A percentile compares a stretch with the other conserved stretches of the same genome.
phyloP scores from a whole-genome alignment of 495 filamentous ascomycete genomes.

The Rhizodiscina lignyota region DNA sequence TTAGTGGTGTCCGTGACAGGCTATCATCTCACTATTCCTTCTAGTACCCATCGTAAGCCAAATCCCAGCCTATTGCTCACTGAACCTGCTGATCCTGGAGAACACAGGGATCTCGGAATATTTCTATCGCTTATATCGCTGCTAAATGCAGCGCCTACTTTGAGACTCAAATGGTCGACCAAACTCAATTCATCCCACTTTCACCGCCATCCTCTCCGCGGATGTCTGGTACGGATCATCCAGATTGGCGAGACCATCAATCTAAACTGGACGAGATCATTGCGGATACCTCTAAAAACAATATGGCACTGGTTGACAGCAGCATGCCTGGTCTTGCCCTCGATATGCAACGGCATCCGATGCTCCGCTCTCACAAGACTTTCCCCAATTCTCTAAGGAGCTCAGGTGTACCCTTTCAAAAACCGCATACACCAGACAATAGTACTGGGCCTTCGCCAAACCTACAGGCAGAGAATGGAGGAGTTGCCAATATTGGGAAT shows the following conservation, averaged over 20 bases:
- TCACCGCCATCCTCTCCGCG: constrained; percentile 15
- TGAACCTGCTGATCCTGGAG: too few relatives aligned
- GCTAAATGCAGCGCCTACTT: too few relatives aligned
- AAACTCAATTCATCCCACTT: constrained; percentile 17
- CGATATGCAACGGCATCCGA: constrained; percentile 11
- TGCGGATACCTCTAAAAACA: constrained; percentile 9
- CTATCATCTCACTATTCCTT: too few relatives aligned
- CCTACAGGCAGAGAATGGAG: constrained; percentile 5
- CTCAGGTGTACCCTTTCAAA: constrained; percentile 11
- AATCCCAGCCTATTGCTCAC: constrained; percentile 4
- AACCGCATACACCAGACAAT: constrained; percentile 1
- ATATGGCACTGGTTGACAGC: constrained; percentile 15
- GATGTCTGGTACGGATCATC: constrained; percentile 10
- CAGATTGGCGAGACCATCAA: constrained; percentile 8
- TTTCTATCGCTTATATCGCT: too few relatives aligned
- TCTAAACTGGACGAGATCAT: constrained; percentile 10
- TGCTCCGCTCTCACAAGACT: constrained; percentile 22
- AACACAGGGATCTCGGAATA: too few relatives aligned
- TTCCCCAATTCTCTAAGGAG: constrained; percentile 18
- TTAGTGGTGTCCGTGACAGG: too few relatives aligned
- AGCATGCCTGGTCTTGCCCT: constrained; percentile 11
- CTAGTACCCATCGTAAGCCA: too few relatives aligned
- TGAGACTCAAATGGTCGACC: constrained; percentile 18
- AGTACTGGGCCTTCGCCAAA: constrained; percentile 9
- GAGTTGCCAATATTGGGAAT: constrained; percentile 14